Evolutionary conservation across 176 grass and related monocot genomes (phyloP), one percentile per base, ranked within the genome.

Genomic region (Triticum dicoccoides): DNA sequence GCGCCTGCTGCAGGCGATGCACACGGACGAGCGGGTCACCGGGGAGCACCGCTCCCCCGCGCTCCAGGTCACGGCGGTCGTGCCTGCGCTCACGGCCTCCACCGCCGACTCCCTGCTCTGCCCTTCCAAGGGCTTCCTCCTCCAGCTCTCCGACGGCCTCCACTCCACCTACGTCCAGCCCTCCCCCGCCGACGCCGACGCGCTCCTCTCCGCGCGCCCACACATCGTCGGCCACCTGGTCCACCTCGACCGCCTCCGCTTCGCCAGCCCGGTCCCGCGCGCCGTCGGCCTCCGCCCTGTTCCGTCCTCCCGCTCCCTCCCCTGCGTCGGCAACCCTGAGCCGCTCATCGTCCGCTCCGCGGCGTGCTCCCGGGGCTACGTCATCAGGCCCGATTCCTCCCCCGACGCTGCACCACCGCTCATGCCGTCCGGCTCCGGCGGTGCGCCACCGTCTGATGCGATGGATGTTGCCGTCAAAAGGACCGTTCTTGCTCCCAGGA

Each of bases 161-260:
- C 88, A 98, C 84, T 98, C 89, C 81, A 98, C 96, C 73, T 98
- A 92, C 68, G 93, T 98, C 10, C 86, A 92, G 65, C 86, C 92
- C n/a, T 87, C 89, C 9, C 83, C 81, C 24, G 52, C 76, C 44
- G 93, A 95, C 44, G 93, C 95, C 3, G 95, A 98, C 74, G 86
- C 86, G 14, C 80, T 98, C 12, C 89, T 93, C 83, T 87, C 89
- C 72, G 85, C 44, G 47, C 89, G 93, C 47, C 63, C 91, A 3
- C 93, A 95, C 61, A 73, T 98, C 74, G 93, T 98, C 49, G 96
- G 93, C 1, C 96, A 95, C 64, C 87, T 97, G 56, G 92, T 97
- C 66, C 95, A 98, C 90, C 88, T 98, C 78, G 93, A 98, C 44
- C 91, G 91, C 61, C 83, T 98, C 81, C 78, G 87, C 52, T 93